Conservation (phyloP, 768 basidiomycete species). For the Lepiota subincarnata region DNA sequence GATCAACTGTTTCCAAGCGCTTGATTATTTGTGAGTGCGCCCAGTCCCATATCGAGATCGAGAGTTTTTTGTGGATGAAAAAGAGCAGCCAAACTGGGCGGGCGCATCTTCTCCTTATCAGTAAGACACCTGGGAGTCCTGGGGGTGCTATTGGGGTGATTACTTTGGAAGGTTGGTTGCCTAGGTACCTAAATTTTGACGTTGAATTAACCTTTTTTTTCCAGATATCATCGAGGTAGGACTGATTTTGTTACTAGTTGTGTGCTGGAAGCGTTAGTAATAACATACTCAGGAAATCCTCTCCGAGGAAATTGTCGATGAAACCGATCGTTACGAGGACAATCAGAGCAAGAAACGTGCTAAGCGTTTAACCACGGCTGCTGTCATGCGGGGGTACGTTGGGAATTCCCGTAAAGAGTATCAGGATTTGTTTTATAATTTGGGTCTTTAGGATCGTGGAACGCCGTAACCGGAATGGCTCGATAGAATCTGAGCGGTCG, state of each 20-base stretch:
- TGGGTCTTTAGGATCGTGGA: constrained; percentile 46
- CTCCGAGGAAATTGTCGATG: constrained; percentile 93
- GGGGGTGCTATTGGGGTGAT: constrained; percentile 91
- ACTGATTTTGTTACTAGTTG: constrained; percentile 3
- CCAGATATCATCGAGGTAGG: constrained; percentile 70
- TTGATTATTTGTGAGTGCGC: constrained; percentile 78
- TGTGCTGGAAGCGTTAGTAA: constrained; percentile 10
- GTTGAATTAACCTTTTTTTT: background rate
- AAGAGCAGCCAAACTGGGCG: constrained; percentile 80
- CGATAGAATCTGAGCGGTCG: background rate
- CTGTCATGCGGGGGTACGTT: constrained; percentile 74
- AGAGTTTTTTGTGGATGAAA: background rate
- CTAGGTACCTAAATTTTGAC: background rate
- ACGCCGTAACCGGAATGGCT: constrained; percentile 20
- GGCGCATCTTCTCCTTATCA: constrained; percentile 86
- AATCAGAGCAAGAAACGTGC: constrained; percentile 78
- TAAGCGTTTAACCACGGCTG: constrained; percentile 64
- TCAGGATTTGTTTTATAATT: background rate
- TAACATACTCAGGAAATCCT: constrained; percentile 71
- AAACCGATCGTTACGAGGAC: constrained; percentile 87
- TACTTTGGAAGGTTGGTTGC: constrained; percentile 68
- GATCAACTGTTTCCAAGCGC: constrained; percentile 92
- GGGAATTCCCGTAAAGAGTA: background rate
- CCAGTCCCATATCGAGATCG: background rate
- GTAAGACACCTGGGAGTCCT: constrained; percentile 72